A percentile compares a stretch with the other conserved stretches of the same genome.
phyloP scores from a whole-genome alignment of 257 asterid genomes.

The Ilex aquifolium region DNA sequence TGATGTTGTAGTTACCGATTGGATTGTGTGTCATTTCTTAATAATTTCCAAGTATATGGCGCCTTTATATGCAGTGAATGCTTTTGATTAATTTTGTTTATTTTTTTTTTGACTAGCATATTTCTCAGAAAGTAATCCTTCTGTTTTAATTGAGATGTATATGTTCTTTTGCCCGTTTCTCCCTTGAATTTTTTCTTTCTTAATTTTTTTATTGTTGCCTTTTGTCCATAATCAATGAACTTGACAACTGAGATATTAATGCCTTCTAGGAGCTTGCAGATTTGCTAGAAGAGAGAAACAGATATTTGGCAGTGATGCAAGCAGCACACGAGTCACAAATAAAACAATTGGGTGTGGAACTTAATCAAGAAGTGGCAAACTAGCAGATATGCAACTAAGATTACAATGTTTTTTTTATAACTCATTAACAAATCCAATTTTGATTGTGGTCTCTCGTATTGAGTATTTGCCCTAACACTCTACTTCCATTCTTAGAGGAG shows the following conservation, averaged over 20 bases:
- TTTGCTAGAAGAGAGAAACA: constrained; percentile 56
- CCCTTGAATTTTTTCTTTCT: not conserved
- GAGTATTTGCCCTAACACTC: constrained; percentile 33
- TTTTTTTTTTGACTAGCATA: not conserved
- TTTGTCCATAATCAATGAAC: constrained; percentile 18
- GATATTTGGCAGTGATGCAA: constrained; percentile 53
- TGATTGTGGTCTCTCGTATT: constrained; percentile 7
- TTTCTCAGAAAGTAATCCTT: not conserved
- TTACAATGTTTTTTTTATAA: constrained; percentile 53
- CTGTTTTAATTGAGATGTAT: not conserved
- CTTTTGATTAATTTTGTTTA: not conserved
- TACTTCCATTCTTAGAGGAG: constrained; percentile 57
- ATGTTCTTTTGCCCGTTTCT: not conserved
- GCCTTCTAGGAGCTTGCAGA: constrained; percentile 76
- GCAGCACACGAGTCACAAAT: constrained; percentile 59
- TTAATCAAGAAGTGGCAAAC: constrained; percentile 57
- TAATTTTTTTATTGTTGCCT: not conserved
- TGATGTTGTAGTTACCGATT: too few species aligned
- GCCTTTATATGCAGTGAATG: not conserved
- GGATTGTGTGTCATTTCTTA: not conserved
- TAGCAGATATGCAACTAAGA: constrained; percentile 38
- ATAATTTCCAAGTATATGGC: not conserved
- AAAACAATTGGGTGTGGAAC: constrained; percentile 50
- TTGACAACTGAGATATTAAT: constrained; percentile 39
- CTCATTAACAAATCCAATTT: constrained; percentile 11